Conservation (phyloP, 345 rosid species). For the Ceriops decandra region DNA sequence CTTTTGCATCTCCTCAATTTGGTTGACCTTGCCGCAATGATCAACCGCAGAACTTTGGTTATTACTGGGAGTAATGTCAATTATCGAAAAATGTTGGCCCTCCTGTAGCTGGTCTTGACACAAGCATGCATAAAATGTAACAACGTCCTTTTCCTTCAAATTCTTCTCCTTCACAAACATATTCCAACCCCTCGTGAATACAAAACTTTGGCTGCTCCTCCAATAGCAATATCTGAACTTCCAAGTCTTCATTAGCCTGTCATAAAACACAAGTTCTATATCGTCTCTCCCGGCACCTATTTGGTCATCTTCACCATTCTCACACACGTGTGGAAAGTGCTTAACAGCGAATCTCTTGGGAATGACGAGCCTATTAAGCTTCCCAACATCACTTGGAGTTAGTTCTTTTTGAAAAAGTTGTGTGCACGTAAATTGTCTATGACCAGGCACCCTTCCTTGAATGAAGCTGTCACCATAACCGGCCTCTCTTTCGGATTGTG, state of each 20-base stretch:
- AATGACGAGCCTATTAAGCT: constrained; percentile 29
- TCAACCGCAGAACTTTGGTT: constrained; percentile 8
- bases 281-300: constrained; percentile 11
- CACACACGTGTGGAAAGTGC: constrained; percentile 17
- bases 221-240: constrained; percentile 29
- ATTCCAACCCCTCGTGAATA: constrained; percentile 32
- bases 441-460: neutral
- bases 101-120: constrained; percentile 9
- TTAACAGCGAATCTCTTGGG: constrained; percentile 28
- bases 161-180: constrained; percentile 29
- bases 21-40: neutral
- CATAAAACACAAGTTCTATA: constrained; percentile 20
- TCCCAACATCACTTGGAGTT: constrained; percentile 33
- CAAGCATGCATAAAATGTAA: constrained; percentile 22
- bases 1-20: constrained; percentile 19
- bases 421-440: constrained; percentile 7
- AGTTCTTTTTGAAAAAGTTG: constrained; percentile 25
- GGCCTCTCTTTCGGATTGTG: constrained; percentile 6
- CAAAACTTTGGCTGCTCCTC: constrained; percentile 33
- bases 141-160: constrained; percentile 20
- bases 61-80: constrained; percentile 34
- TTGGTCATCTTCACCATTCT: neutral
- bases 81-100: constrained; percentile 33
- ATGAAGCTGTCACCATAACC: neutral
- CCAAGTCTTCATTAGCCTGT: constrained; percentile 26